Evolutionary conservation across 257 asterid species (phyloP).

Genomic region (Solanum chmielewskii): DNA sequence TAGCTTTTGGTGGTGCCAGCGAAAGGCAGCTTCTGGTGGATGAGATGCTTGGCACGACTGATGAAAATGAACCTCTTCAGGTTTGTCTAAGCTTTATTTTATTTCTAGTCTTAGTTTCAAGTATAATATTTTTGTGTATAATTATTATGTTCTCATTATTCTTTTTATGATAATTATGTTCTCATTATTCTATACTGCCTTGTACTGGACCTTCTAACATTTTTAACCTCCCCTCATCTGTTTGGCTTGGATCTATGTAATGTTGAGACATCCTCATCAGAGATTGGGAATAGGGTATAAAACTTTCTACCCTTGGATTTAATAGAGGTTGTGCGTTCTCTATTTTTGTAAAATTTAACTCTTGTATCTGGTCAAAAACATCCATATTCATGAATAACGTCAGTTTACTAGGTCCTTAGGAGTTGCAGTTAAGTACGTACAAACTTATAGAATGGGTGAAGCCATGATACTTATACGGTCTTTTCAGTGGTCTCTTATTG

Average conservation of each 20-base stretch:
- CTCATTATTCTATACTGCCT: neutral
- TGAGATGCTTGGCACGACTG: slow-evolving; percentile 98
- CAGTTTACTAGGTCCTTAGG: neutral
- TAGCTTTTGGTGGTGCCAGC: slow-evolving; percentile 68
- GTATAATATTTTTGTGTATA: neutral
- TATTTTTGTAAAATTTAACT: neutral
- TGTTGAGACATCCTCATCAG: neutral
- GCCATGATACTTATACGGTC: neutral
- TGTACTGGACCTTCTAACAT: neutral
- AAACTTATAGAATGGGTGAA: neutral
- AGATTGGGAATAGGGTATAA: neutral
- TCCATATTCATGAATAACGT: neutral
- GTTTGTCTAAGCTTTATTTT: slow-evolving; percentile 17
- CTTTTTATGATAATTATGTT: neutral
- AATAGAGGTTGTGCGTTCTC: neutral
- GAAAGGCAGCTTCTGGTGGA: slow-evolving; percentile 77
- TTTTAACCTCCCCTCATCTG: neutral
- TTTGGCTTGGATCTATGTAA: neutral
- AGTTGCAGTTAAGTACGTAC: neutral
- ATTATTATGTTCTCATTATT: neutral
- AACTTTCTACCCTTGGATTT: neutral
- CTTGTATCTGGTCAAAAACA: neutral
- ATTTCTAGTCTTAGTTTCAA: neutral
- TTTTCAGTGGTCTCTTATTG: neutral
- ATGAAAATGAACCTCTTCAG: slow-evolving; percentile 99